A percentile compares a stretch with the other conserved stretches of the same genome.
Evolutionary conservation across 2,329 filamentous ascomycete species (phyloP).

Genomic region (Blastomyces emzantsi): DNA sequence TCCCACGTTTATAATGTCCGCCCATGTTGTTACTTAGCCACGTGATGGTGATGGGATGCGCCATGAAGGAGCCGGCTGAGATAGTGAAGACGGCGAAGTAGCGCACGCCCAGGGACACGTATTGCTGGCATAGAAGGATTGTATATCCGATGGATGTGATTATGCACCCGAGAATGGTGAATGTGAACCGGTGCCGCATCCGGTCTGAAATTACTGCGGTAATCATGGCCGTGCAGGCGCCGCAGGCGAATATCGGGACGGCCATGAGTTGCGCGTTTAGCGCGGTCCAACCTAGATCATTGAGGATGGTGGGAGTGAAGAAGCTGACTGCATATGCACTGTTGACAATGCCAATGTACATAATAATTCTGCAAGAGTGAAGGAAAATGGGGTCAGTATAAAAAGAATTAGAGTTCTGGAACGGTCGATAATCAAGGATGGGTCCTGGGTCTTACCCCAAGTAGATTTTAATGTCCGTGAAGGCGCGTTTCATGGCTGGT

Average conservation of each 20-base stretch:
- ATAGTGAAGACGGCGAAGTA: slow-evolving; percentile 51
- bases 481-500: slow-evolving; percentile 39
- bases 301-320: slow-evolving; percentile 37
- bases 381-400: background rate
- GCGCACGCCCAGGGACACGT: slow-evolving; percentile 40
- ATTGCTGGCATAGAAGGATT: slow-evolving; percentile 44
- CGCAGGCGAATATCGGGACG: slow-evolving; percentile 52
- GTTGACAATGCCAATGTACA: slow-evolving; percentile 54
- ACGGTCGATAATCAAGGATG: background rate
- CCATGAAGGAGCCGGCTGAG: slow-evolving; percentile 46
- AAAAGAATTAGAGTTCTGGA: slow-evolving; percentile 11
- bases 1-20: slow-evolving; percentile 49
- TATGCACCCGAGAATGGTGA: slow-evolving; percentile 44
- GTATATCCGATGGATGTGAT: slow-evolving; percentile 48
- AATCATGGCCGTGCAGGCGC: slow-evolving; percentile 50
- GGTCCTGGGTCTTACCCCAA: slow-evolving; percentile 28
- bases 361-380: slow-evolving; percentile 39
- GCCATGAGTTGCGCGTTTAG: slow-evolving; percentile 43
- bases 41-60: slow-evolving; percentile 46
- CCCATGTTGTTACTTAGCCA: slow-evolving; percentile 52
- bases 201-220: slow-evolving; percentile 44
- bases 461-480: slow-evolving; percentile 42
- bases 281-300: slow-evolving; percentile 47
- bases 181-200: slow-evolving; percentile 45
- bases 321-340: slow-evolving; percentile 40